phyloP scores from a whole-genome alignment of 352 stramenopile genomes.

The Thalassiosira mediterranea region DNA sequence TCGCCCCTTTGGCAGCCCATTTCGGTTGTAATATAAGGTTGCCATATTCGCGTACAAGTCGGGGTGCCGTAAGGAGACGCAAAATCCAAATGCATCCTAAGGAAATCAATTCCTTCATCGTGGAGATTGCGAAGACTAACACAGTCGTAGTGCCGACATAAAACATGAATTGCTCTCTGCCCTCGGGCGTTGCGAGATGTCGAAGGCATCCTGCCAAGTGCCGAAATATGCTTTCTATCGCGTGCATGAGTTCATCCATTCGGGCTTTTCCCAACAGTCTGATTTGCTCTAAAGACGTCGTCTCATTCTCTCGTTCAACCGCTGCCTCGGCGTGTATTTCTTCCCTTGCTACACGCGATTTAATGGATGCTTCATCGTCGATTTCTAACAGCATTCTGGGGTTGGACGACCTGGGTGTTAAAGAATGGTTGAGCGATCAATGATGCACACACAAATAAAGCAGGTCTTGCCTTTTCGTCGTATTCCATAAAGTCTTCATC shows the following conservation, averaged over 20 bases:
- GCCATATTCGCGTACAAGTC: conserved; percentile 52
- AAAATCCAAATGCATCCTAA: conserved; percentile 33
- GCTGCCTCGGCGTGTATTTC: conserved; percentile 44
- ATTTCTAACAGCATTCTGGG: conserved; percentile 41
- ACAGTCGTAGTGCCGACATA: conserved; percentile 23
- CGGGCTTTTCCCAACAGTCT: conserved; percentile 34
- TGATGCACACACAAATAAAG: neutral
- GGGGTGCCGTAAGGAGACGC: conserved; percentile 37
- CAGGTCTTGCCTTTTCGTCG: conserved; percentile 29
- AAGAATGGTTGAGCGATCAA: neutral
- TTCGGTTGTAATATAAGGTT: conserved; percentile 20
- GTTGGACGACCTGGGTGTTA: neutral
- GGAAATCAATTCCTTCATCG: conserved; percentile 51
- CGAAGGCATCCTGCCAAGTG: conserved; percentile 34
- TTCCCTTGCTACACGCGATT: conserved; percentile 46
- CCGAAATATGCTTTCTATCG: conserved; percentile 43
- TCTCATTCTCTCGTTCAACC: conserved; percentile 50
- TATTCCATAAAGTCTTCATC: conserved; percentile 37
- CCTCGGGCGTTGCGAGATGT: conserved; percentile 31
- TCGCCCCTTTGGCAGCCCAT: conserved; percentile 4
- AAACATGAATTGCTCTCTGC: conserved; percentile 49
- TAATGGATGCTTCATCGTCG: conserved; percentile 30
- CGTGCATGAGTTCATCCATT: conserved; percentile 33
- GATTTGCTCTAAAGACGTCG: conserved; percentile 38
- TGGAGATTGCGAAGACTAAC: conserved; percentile 40